phyloP scores from a whole-genome alignment of 2,329 filamentous ascomycete species.

The Leptographium galeiforme region DNA sequence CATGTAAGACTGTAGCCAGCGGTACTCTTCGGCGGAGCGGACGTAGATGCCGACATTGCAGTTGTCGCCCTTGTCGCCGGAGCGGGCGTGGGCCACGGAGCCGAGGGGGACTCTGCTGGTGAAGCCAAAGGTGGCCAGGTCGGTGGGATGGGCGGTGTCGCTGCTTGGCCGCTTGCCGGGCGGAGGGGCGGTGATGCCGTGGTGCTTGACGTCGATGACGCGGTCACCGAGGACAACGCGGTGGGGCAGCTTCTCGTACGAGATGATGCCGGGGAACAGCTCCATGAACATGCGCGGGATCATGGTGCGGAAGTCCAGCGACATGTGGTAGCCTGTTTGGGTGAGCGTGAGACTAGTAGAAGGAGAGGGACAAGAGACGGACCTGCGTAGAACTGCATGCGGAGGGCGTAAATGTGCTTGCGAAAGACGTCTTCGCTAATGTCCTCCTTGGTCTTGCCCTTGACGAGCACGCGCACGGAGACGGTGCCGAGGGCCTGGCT shows the following conservation, averaged over 20 bases:
- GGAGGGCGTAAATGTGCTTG: slow-evolving; percentile 4
- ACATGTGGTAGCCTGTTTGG: slow-evolving; percentile 22
- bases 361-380: neutral
- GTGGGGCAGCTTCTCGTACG: slow-evolving; percentile 13
- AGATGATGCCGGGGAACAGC: slow-evolving; percentile 21
- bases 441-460: slow-evolving; percentile 15
- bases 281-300: slow-evolving; percentile 28
- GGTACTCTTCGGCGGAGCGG: slow-evolving; percentile 16
- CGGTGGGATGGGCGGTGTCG: slow-evolving; percentile 3
- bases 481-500: slow-evolving; percentile 25
- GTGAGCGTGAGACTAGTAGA: neutral
- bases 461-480: slow-evolving; percentile 27
- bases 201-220: slow-evolving; percentile 4
- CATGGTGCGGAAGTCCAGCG: slow-evolving; percentile 29
- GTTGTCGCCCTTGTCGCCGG: slow-evolving; percentile 21
- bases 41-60: slow-evolving; percentile 21
- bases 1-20: slow-evolving; percentile 14
- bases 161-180: slow-evolving; percentile 2
- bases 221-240: slow-evolving; percentile 7
- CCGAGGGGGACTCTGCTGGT: slow-evolving; percentile 16
- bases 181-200: slow-evolving; percentile 7
- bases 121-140: slow-evolving; percentile 5
- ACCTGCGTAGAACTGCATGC: neutral
- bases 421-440: slow-evolving; percentile 5
- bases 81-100: slow-evolving; percentile 18